Conservation (phyloP, 2,329 filamentous ascomycete genomes). For the Xylaria sp. region DNA sequence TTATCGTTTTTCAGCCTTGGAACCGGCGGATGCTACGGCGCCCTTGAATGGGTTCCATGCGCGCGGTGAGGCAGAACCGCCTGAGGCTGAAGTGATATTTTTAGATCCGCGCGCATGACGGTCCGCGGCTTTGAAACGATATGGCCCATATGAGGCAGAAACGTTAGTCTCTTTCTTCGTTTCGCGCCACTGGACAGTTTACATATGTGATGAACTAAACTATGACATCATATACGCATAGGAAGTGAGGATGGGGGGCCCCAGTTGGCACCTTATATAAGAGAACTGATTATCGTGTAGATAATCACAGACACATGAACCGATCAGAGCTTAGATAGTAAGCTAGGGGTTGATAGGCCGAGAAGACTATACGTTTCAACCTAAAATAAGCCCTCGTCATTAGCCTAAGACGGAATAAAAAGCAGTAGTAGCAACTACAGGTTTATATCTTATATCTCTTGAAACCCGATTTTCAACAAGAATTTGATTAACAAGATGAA, state of each 20-base stretch:
- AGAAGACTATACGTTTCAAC: too few species aligned
- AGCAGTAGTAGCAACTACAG: too few species aligned
- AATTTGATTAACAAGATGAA: too few species aligned
- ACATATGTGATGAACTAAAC: neutral
- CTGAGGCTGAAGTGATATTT: slow-evolving; percentile 26
- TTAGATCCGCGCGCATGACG: slow-evolving; percentile 25
- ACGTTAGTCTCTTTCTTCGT: neutral
- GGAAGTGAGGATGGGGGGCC: too few species aligned
- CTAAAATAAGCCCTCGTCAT: too few species aligned
- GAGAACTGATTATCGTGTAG: neutral
- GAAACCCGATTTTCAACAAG: too few species aligned
- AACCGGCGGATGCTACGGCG: neutral
- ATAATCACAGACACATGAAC: neutral
- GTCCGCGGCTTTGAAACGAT: slow-evolving; percentile 22
- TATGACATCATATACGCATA: neutral
- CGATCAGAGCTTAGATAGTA: too few species aligned
- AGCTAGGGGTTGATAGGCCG: neutral
- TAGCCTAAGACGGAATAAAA: too few species aligned
- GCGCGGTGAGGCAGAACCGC: neutral
- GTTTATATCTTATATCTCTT: too few species aligned
- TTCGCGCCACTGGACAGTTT: neutral
- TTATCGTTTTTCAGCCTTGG: neutral
- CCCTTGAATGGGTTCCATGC: neutral
- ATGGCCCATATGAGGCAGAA: neutral
- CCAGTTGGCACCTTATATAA: neutral